Conservation (phyloP, 768 basidiomycete genomes). For the Heimioporus sp. region DNA sequence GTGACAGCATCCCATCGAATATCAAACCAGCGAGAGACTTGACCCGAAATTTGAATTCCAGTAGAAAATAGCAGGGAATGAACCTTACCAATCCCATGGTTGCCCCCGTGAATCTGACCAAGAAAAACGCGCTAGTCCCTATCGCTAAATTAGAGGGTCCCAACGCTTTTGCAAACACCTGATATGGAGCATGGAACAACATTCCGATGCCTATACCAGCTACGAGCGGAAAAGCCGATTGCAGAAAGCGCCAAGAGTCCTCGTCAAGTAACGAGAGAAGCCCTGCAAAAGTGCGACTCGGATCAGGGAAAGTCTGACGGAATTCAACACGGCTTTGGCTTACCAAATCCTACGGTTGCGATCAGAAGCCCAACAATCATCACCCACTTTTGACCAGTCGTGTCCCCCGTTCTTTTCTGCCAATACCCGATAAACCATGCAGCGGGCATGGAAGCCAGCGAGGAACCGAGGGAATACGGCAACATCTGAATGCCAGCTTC, state of each 20-base stretch:
- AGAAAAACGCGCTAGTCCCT: constrained; percentile 84
- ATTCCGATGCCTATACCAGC: constrained; percentile 79
- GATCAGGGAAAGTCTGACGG: constrained; percentile 1
- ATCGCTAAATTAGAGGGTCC: constrained; percentile 67
- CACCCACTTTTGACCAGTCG: constrained; percentile 62
- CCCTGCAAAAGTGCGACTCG: constrained; percentile 41
- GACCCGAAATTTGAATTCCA: constrained; percentile 14
- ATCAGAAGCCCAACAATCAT: constrained; percentile 64
- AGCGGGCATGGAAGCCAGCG: constrained; percentile 79
- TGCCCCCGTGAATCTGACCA: constrained; percentile 84
- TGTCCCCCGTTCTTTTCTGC: constrained; percentile 55
- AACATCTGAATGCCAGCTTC: constrained; percentile 72
- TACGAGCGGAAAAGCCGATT: constrained; percentile 62
- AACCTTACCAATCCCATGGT: constrained; percentile 72
- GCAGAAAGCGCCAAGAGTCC: constrained; percentile 40
- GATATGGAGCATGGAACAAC: constrained; percentile 84
- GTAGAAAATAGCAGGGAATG: neutral
- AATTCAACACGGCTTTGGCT: constrained; percentile 10
- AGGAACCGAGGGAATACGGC: constrained; percentile 84
- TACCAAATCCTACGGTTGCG: constrained; percentile 74
- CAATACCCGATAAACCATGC: constrained; percentile 79
- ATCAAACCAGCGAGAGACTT: constrained; percentile 78
- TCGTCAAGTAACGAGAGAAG: constrained; percentile 64
- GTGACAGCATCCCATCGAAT: constrained; percentile 54
- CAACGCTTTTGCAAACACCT: constrained; percentile 68